These are phyloP conservation scores for Penicillium angulare DNA, from an alignment of 495 filamentous ascomycete species.

Conservation along the genomic window DNA sequence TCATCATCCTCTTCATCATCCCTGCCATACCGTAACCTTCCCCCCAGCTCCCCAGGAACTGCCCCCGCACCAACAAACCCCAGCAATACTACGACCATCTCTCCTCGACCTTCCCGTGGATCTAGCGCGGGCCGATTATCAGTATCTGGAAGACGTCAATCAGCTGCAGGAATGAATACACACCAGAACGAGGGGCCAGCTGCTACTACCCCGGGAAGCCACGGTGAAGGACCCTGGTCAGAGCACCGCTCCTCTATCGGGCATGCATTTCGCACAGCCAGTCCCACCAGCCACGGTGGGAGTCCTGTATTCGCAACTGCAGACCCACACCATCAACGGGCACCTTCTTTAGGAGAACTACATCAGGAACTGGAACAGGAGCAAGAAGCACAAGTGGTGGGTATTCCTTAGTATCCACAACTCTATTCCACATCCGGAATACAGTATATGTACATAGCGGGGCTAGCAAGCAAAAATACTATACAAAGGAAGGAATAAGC, in stretches of 20 bases:
- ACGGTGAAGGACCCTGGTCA: conserved; percentile 18
- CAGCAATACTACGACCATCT: conserved; percentile 24
- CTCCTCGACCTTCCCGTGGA: conserved; percentile 50
- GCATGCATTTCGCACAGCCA: conserved; percentile 51
- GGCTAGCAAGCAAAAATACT: no score
- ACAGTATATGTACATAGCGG: no score
- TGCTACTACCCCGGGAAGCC: conserved; percentile 58
- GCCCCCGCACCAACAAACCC: conserved; percentile 29
- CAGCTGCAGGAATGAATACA: conserved; percentile 69
- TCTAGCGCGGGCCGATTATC: conserved; percentile 54
- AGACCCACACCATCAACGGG: conserved; percentile 63
- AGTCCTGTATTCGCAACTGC: conserved; percentile 58
- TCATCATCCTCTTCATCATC: conserved; percentile 45
- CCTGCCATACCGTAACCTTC: conserved; percentile 28
- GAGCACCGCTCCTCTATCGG: conserved; percentile 47
- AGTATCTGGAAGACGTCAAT: conserved; percentile 52
- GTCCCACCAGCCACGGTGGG: conserved; percentile 54
- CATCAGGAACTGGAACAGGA: conserved; percentile 95
- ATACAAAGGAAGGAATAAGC: background rate
- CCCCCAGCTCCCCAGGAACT: conserved; percentile 27
- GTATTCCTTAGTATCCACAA: no score
- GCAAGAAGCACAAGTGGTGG: conserved; percentile 90
- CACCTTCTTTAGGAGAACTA: conserved; percentile 87
- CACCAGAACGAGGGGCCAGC: conserved; percentile 70
- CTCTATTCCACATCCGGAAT: no score